Evolutionary conservation across 2,329 filamentous ascomycete genomes (phyloP), one percentile per base, ranked within the genome.

Genomic region (Fusarium sulawesiense): DNA sequence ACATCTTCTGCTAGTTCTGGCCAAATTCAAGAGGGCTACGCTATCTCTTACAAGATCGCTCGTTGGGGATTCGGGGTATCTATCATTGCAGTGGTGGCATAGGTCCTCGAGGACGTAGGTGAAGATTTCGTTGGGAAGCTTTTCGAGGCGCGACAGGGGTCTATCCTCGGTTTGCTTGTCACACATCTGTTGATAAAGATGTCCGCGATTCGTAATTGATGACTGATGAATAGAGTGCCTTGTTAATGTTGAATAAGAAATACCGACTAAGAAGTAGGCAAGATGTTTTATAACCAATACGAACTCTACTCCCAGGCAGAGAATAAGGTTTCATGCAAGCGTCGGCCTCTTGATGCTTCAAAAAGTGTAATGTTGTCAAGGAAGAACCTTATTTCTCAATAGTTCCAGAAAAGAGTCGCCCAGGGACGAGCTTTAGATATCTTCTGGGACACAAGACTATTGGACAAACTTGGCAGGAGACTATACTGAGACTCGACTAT

Each of bases 301-400:
- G 1, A 37, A 12, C 3, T 12, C 0, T n/a, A 7, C 10, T 37
- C 3, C 18, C 18, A n/a, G 18, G 18, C 34, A n/a, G 3, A 0
- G 6, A 11, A 6, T 0, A 18, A 37, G 9, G 34, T 37, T 37
- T 37, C 34, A 18, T n/a, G 18, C 6, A 37, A 6, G 34, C 6
- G 4, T 4, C 1, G 9, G 6, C 3, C 9, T 11, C 32, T 6
- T 6, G 32, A n/a, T 37, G 0, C 16, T 6, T 18, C 0, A 10
- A 2, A n/a, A 37, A n/a, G 9, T 11, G 16, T 37, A n/a, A 18
- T 3, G 1, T 1, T 10, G 16, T 18, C 6, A 3, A 2, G 9
- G 16, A 4, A n/a, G 9, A 37, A 37, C 16, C 16, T 37, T 37
- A 29, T 12, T 12, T 2, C 1, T 12, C 27, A 29, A 2, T 5